Evolutionary conservation across 2,329 filamentous ascomycete genomes (phyloP).

Genomic region (Aspergillus proliferans): DNA sequence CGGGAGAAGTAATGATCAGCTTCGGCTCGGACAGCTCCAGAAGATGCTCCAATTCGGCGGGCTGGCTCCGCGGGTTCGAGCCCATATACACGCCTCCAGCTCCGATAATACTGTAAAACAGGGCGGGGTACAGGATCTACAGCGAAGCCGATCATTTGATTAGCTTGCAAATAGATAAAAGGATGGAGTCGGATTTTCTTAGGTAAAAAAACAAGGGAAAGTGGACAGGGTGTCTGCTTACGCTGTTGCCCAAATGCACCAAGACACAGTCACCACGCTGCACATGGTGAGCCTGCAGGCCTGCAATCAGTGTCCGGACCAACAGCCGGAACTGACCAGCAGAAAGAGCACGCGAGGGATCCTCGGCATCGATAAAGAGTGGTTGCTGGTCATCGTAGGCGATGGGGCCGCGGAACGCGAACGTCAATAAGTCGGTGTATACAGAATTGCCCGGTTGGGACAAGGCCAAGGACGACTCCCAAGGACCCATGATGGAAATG

Average conservation of each 20-base stretch:
- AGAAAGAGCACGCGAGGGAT: constrained; percentile 32
- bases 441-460: constrained; percentile 12
- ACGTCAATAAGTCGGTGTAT: constrained; percentile 38
- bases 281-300: constrained; percentile 33
- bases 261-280: constrained; percentile 39
- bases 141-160: neutral
- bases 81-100: constrained; percentile 46
- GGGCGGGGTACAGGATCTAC: constrained; percentile 35
- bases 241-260: constrained; percentile 38
- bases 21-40: constrained; percentile 40
- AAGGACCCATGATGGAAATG: constrained; percentile 17
- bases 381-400: constrained; percentile 32
- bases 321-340: constrained; percentile 27
- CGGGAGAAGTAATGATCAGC: constrained; percentile 40
- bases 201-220: neutral
- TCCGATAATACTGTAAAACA: constrained; percentile 38
- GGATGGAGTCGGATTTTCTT: constrained; percentile 3
- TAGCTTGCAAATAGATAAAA: no score
- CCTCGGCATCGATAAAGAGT: constrained; percentile 39
- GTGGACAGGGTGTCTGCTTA: constrained; percentile 16
- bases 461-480: constrained; percentile 16
- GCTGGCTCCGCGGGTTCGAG: constrained; percentile 45
- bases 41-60: constrained; percentile 44
- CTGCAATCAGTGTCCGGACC: constrained; percentile 36
- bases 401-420: constrained; percentile 32